Evolutionary conservation across 768 basidiomycete genomes (phyloP), one percentile per base, ranked within the genome.

Genomic region (Fistulinella prunicolor): DNA sequence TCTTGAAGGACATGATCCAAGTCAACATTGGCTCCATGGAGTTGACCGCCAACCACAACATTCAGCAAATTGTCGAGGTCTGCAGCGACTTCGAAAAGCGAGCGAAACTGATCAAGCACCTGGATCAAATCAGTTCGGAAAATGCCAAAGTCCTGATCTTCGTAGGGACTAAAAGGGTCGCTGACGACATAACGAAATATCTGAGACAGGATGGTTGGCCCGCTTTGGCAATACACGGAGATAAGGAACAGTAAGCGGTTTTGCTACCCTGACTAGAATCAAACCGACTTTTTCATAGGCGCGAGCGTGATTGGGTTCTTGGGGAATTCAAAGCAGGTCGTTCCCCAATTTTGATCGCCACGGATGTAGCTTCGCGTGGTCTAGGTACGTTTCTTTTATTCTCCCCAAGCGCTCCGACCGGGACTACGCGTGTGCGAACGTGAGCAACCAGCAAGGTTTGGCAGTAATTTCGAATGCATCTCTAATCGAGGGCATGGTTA

Each of bases 11-110:
- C 69, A 92, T 88, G 76, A 96, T 97, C 57, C 96, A 99, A 75
- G 91, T 94, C 68, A 98, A 96, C 76, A 94, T 99, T 53, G 96
- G 96, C 37, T 98, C 95, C 8, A 90, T 96, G 86, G 96, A 98
- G 58, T 78, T 98, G 48, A 94, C 94, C 5, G 96, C 96, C 55
- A 98, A 98, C 69, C 93, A 94, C 78, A 97, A 95, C 64, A 97
- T 99, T 56, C 80, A 85, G 57, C 96, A 99, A 71, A 82, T 94
- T 56, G 84, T 99, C 50, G 94, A 98, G 70, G 86, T 99, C 57
- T 91, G 89, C 80, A 93, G 91, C 55, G 94, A 97, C 60, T 95
- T 91, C 59, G 95, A 98, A 72, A 99, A 99, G 74, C 89, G 96
- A 28, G 81, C 82, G 47, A 97, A 96, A 70, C 76, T 99, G 57